Evolutionary conservation across 345 rosid genomes (phyloP), one percentile per base, ranked within the genome.

Genomic region (Excoecaria agallocha): DNA sequence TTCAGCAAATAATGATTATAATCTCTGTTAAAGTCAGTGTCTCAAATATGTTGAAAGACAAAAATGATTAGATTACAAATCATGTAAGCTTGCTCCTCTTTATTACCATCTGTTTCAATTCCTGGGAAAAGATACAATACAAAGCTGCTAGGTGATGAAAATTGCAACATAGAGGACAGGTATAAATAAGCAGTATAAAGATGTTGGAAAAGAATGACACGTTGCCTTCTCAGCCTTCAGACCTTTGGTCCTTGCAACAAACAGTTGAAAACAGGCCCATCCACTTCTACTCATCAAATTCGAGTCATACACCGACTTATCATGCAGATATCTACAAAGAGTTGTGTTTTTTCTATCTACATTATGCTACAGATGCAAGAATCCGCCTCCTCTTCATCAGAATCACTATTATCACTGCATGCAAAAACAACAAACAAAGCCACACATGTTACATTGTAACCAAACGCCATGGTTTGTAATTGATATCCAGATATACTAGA

Each of bases 371-470:
- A 95, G 57, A 88, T 76, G 83, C 99, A 95, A 71, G 93, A 72
- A 79, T 95, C 98, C n/a, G 87, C 59, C 60, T 93, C 93, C 62
- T 90, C 98, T 6, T 89, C 99, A 5, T 93, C 99, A 49, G 93
- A 79, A 69, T 95, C 96, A 55, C 95, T 88, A 10, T 76, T 83
- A 62, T 95, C 99, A 74, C 99, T 95, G 98, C 89, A 86, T 12
- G 61, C 70, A 71, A 11, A 82, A 71, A 73, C 74, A 66, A 49
- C 59, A n/a, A n/a, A n/a, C n/a, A 58, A 7, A 68, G 49, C 2
- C 30, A 30, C 30, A 30, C 30, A 30, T 30, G 30, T 30, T 43
- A 22, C 30, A 66, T 30, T 70, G 4, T 17, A 51, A 52, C 41
- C 37, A 16, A 19, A 57, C 12, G 52, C 24, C 11, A 56, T 37